A percentile compares a stretch with the other conserved stretches of the same genome.
Evolutionary conservation across 2,329 filamentous ascomycete species (phyloP).

Genomic region (Calonectria pseudoreteaudii): DNA sequence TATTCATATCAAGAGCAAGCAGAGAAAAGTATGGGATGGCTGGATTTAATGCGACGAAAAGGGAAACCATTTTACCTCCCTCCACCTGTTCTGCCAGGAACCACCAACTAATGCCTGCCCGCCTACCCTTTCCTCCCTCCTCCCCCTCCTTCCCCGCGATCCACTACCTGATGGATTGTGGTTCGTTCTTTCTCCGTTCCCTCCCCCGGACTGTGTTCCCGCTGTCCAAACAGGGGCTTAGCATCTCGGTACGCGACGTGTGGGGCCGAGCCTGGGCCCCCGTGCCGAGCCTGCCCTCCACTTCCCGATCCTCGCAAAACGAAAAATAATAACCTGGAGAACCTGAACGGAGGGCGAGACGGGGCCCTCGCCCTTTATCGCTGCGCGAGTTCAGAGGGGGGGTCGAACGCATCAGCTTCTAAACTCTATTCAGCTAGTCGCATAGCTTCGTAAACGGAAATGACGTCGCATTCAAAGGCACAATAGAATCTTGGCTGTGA

Average conservation of each 20-base stretch:
- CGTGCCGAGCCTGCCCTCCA: conserved; percentile 17
- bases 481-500: neutral
- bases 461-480: neutral
- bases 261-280: conserved; percentile 16
- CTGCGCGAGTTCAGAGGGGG: neutral
- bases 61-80: neutral
- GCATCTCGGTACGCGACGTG: neutral
- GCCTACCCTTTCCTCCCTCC: neutral
- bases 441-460: neutral
- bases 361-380: neutral
- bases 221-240: neutral
- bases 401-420: neutral
- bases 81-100: neutral
- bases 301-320: conserved; percentile 20
- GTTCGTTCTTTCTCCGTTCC: neutral
- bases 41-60: neutral
- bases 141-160: neutral
- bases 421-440: neutral
- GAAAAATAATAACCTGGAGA: neutral
- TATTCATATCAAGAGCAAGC: conserved; percentile 1
- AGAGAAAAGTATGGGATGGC: neutral
- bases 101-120: neutral
- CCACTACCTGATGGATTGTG: neutral
- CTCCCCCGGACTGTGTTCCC: neutral
- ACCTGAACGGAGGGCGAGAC: neutral